Evolutionary conservation across 345 rosid species (phyloP).

Genomic region (Euclidium syriacum): DNA sequence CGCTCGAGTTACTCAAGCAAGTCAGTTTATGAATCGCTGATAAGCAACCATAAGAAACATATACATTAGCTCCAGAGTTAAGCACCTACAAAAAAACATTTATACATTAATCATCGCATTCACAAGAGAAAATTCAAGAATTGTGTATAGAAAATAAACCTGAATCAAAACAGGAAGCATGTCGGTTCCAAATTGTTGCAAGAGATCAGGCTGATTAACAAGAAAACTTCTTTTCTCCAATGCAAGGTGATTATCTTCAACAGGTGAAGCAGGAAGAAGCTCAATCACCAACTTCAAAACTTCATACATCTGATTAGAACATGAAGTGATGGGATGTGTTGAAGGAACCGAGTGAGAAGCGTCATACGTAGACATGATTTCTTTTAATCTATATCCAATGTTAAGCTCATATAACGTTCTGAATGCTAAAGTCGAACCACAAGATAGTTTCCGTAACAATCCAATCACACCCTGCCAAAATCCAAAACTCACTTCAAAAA

Average conservation of each 20-base stretch:
- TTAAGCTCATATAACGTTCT: conserved; percentile 70
- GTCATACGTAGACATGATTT: conserved; percentile 60
- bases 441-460: conserved; percentile 68
- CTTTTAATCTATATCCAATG: conserved; percentile 69
- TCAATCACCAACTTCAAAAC: conserved; percentile 83
- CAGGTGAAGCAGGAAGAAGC: conserved; percentile 60
- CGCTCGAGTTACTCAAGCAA: conserved; percentile 56
- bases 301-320: conserved; percentile 78
- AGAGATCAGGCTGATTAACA: conserved; percentile 50
- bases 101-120: too few species aligned
- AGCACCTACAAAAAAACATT: conserved; percentile 76
- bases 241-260: conserved; percentile 37
- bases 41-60: conserved; percentile 77
- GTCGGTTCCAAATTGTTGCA: conserved; percentile 57
- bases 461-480: conserved; percentile 83
- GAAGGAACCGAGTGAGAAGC: conserved; percentile 67
- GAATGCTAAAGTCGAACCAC: conserved; percentile 73
- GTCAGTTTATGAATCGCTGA: conserved; percentile 65
- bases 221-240: conserved; percentile 64
- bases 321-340: conserved; percentile 51
- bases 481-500: conserved; percentile 28
- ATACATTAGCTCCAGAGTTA: conserved; percentile 75
- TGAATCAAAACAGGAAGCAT: conserved; percentile 66
- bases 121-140: too few species aligned
- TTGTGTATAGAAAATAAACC: conserved; percentile 42